phyloP scores from a whole-genome alignment of 371 early-diverging fungal species.

The Mucor sp. region DNA sequence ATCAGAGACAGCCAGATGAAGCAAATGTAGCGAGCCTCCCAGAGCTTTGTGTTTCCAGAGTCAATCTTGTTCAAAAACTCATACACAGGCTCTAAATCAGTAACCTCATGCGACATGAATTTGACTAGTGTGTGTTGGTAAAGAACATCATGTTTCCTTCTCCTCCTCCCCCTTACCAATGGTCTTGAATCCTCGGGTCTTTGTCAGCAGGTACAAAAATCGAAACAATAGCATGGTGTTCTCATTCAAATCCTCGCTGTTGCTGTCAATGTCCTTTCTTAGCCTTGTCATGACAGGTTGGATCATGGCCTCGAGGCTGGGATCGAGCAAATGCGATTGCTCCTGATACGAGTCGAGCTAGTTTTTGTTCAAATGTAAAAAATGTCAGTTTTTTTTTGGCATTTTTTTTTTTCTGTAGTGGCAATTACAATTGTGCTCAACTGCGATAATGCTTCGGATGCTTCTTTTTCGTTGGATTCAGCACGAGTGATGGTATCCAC shows the following conservation, averaged over 20 bases:
- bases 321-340: conserved; percentile 87
- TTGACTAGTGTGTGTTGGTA: conserved; percentile 51
- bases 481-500: conserved; percentile 6
- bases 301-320: conserved; percentile 75
- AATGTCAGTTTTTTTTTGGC: not conserved
- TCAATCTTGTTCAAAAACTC: conserved; percentile 51
- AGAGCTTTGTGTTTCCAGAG: conserved; percentile 31
- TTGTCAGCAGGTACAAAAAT: conserved; percentile 70
- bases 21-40: conserved; percentile 81
- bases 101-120: conserved; percentile 89
- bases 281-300: conserved; percentile 64
- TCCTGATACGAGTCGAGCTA: conserved; percentile 84
- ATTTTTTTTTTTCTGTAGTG: not conserved
- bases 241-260: not conserved
- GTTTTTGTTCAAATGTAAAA: not conserved
- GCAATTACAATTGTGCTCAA: not conserved
- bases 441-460: conserved; percentile 14
- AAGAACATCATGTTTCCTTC: not conserved
- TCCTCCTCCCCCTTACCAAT: conserved; percentile 47
- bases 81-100: conserved; percentile 86
- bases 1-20: conserved; percentile 89
- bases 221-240: conserved; percentile 47
- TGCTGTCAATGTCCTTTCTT: conserved; percentile 44
- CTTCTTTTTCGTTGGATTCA: not conserved
- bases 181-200: conserved; percentile 91